phyloP scores from a whole-genome alignment of 2,329 filamentous ascomycete species.

The Kalaharituber pfeilii region DNA sequence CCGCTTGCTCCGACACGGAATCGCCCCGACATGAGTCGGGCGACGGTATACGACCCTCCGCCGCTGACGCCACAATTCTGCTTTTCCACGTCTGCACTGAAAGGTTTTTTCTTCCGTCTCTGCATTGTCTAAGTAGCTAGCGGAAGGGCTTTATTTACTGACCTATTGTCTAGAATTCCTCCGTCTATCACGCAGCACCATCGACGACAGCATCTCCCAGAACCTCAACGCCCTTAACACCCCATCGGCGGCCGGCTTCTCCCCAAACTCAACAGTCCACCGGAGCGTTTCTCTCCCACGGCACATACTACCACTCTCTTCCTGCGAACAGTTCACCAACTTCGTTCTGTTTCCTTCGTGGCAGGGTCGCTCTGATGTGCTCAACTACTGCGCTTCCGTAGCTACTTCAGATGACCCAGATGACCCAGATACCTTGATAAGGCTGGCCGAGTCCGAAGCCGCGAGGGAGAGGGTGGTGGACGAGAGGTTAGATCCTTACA shows the following conservation, averaged over 20 bases:
- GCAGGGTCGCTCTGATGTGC: conserved; percentile 63
- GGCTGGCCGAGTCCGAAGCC: conserved; percentile 51
- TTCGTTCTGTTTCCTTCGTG: conserved; percentile 73
- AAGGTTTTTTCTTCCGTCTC: conserved; percentile 36
- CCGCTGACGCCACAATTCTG: conserved; percentile 57
- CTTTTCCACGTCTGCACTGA: conserved; percentile 50
- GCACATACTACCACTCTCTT: conserved; percentile 40
- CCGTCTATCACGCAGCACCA: conserved; percentile 60
- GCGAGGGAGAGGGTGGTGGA: conserved; percentile 60
- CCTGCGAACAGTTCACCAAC: conserved; percentile 58
- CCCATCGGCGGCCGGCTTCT: conserved; percentile 53
- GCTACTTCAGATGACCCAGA: conserved; percentile 74
- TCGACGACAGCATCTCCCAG: conserved; percentile 87
- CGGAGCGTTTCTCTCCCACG: conserved; percentile 37
- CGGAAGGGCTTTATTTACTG: neutral
- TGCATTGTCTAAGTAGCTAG: neutral
- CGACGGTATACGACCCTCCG: conserved; percentile 27
- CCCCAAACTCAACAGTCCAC: conserved; percentile 56
- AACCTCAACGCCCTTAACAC: conserved; percentile 79
- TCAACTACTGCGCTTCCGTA: conserved; percentile 78
- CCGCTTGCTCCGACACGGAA: neutral
- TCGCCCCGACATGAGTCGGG: neutral
- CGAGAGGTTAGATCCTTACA: conserved; percentile 85
- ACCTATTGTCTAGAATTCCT: conserved; percentile 58
- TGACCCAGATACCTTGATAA: conserved; percentile 56